Evolutionary conservation across 1,139 yeast species (phyloP).

Genomic region (Groenewaldozyma auringiensis): DNA sequence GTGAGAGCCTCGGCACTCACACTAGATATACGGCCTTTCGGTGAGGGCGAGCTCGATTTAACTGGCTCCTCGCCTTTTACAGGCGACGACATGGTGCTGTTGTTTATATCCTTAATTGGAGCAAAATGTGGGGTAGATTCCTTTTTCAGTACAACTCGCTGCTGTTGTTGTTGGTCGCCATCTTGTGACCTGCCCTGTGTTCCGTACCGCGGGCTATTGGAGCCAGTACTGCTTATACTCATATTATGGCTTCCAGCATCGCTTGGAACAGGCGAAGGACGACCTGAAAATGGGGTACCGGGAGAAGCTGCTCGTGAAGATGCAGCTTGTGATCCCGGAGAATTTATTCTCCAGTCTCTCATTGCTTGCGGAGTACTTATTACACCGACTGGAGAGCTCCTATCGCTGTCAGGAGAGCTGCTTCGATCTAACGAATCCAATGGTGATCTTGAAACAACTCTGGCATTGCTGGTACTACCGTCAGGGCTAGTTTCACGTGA

Average conservation of each 20-base stretch:
- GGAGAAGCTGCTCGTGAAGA: neutral
- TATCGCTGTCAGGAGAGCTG: neutral
- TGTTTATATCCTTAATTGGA: slow-evolving; percentile 2
- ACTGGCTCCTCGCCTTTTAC: neutral
- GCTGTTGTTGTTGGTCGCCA: neutral
- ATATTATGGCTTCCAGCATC: neutral
- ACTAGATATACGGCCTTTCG: neutral
- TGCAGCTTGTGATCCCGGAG: neutral
- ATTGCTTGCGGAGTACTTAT: neutral
- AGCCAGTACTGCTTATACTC: neutral
- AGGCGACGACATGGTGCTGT: too few species aligned
- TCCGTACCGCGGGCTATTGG: neutral
- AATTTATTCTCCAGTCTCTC: neutral
- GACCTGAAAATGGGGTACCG: neutral
- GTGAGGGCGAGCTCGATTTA: neutral
- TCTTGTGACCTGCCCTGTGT: too few species aligned
- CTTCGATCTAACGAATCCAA: neutral
- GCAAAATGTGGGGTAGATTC: slow-evolving; percentile 2
- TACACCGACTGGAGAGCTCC: neutral
- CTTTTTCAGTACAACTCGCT: neutral
- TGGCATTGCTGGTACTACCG: neutral
- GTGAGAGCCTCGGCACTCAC: slow-evolving; percentile 4
- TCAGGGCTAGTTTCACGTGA: neutral
- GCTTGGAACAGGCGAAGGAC: neutral
- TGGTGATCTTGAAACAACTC: neutral